phyloP scores from a whole-genome alignment of 2,329 filamentous ascomycete genomes.

The Xylaria sp. region DNA sequence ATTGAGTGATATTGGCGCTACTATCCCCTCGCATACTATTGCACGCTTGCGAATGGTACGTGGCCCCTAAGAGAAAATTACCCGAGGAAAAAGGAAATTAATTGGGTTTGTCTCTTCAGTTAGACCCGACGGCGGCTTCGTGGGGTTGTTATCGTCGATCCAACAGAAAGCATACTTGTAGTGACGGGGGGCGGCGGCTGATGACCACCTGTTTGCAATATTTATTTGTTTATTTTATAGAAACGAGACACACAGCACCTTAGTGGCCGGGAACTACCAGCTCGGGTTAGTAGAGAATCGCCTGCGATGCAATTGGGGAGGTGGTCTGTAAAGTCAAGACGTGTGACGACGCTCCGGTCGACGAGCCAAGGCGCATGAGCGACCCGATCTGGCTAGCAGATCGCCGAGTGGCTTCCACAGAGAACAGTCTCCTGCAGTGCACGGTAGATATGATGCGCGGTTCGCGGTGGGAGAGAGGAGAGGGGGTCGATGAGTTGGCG shows the following conservation, averaged over 20 bases:
- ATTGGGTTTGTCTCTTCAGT: conserved; percentile 4
- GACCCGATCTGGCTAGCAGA: conserved; percentile 13
- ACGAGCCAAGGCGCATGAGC: conserved; percentile 9
- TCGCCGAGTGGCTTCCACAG: conserved; percentile 5
- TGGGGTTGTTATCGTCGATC: conserved; percentile 9
- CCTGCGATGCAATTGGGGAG: background rate
- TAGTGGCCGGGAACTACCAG: background rate
- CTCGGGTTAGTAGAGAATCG: background rate
- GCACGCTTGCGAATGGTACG: background rate
- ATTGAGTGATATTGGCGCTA: conserved; percentile 8
- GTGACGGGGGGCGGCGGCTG: background rate
- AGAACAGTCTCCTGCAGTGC: conserved; percentile 18
- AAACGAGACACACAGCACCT: background rate
- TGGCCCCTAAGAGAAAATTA: conserved; percentile 8
- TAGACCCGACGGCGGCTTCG: background rate
- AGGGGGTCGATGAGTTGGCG: conserved; percentile 19
- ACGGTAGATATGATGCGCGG: conserved; percentile 10
- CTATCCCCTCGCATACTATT: background rate
- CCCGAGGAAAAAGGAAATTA: conserved; percentile 11
- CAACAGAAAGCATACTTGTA: background rate
- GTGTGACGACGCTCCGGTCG: background rate
- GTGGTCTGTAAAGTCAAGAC: background rate
- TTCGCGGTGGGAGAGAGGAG: conserved; percentile 14
- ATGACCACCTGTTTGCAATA: background rate
- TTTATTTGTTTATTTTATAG: background rate